A percentile compares a stretch with the other conserved stretches of the same genome.
These are phyloP conservation scores for Cajanus cajan DNA, from an alignment of 306 rosid genomes.

Conservation along the genomic window DNA sequence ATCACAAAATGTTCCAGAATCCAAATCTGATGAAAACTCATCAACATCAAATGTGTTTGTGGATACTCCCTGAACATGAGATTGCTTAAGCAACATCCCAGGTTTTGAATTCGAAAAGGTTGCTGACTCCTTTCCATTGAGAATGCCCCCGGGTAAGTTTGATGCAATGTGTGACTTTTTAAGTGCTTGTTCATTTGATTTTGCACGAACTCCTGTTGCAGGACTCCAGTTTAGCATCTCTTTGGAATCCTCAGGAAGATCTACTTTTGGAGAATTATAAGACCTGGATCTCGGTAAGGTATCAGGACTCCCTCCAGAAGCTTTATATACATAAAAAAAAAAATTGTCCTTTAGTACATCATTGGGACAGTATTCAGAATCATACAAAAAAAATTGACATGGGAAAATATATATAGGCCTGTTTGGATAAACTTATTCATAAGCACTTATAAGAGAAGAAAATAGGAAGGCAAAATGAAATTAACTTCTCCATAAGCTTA, in stretches of 20 bases:
- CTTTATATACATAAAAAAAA: conserved; percentile 39
- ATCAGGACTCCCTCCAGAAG: conserved; percentile 66
- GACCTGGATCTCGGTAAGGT: conserved; percentile 41
- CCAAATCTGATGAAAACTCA: conserved; percentile 36
- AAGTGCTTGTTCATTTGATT: conserved; percentile 42
- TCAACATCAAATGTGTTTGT: conserved; percentile 52
- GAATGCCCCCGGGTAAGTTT: conserved; percentile 46
- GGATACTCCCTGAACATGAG: conserved; percentile 55
- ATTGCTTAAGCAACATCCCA: conserved; percentile 70
- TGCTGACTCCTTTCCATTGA: conserved; percentile 45
- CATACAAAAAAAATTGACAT: not conserved
- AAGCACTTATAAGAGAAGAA: too few species aligned
- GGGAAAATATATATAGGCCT: not conserved
- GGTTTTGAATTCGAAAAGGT: conserved; percentile 59
- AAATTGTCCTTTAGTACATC: conserved; percentile 2
- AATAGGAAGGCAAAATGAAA: too few species aligned
- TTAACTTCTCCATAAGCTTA: too few species aligned
- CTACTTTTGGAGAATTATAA: conserved; percentile 42
- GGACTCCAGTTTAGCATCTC: conserved; percentile 53
- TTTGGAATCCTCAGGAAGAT: conserved; percentile 44
- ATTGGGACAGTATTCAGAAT: conserved; percentile 4
- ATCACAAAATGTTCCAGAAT: conserved; percentile 35
- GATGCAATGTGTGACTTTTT: conserved; percentile 42
- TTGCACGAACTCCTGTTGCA: conserved; percentile 38
- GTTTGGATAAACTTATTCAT: not conserved